Evolutionary conservation across 345 rosid species (phyloP), one percentile per base, ranked within the genome.

Genomic region (Ceriops tagal): DNA sequence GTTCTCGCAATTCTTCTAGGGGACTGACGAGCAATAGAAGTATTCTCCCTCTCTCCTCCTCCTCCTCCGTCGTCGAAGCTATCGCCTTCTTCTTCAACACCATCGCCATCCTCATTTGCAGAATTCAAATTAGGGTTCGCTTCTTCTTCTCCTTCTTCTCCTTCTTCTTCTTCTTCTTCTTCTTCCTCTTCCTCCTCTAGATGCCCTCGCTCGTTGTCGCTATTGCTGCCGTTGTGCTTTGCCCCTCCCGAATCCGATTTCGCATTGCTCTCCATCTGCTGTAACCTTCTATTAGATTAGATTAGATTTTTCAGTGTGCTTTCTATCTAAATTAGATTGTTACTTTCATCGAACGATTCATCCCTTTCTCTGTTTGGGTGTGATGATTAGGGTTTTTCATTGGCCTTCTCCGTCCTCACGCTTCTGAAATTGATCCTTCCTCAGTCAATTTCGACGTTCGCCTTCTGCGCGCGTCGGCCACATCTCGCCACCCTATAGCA

Each of bases 1-100:
- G 92, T 92, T 77, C 97, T 82, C 58, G 76, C 22, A 1, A 90
- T 89, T 75, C 97, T 82, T 58, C 73, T 24, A 2, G 93, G 70
- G 28, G 89, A 71, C 39, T 73, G 82, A 47, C 58, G 55, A 47
- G 58, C 73, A 34, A 8, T 34, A 34, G 37, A 34, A 47, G 67
- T 63, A 43, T 13, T 43, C 49, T 15, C 49, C 1, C 15, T 43
- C 16, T 43, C 19, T 3, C 49, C 49, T 43, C 49, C 19, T 3
- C 49, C 49, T 43, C 49, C 18, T 6, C 49, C 67, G 52, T 61
- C 77, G 28, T 77, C 86, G 5, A 34, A 34, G 37, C 37, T 7
- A 8, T 34, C 37, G 37, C 37, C 9, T 7, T 7, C 37, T 34
- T 34, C 37, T 7, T 34, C 37, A 34, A 34, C 10, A 34, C 71